These are phyloP conservation scores for Phragmites australis DNA, from an alignment of 176 grass and related monocot species.

Conservation along the genomic window DNA sequence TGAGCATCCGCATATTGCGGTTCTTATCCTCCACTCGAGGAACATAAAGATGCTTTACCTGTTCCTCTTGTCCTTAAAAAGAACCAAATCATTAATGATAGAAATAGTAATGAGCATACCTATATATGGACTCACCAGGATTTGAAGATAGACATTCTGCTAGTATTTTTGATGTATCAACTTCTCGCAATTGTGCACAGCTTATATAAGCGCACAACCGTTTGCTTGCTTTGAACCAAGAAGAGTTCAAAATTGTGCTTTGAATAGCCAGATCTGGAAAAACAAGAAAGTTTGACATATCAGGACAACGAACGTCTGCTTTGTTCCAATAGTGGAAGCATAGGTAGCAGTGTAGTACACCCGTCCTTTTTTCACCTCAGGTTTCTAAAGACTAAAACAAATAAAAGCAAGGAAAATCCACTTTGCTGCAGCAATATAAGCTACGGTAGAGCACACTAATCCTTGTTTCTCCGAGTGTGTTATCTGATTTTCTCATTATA, in stretches of 20 bases:
- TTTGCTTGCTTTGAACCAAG: conserved; percentile 76
- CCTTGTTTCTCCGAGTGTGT: not conserved
- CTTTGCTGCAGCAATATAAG: not conserved
- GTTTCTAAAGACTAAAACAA: not conserved
- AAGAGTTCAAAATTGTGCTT: conserved; percentile 64
- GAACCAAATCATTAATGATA: conserved; percentile 30
- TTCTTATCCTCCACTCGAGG: conserved; percentile 94
- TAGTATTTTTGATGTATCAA: conserved; percentile 85
- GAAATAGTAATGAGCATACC: not conserved
- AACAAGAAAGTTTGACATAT: not conserved
- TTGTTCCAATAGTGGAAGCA: not conserved
- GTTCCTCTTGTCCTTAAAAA: conserved; percentile 48
- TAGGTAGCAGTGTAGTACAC: not conserved
- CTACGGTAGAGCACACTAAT: not conserved
- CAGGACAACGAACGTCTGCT: not conserved
- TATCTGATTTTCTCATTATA: not conserved
- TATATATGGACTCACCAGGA: conserved; percentile 53
- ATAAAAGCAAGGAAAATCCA: not conserved
- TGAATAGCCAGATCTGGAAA: conserved; percentile 77
- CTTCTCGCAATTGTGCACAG: conserved; percentile 64
- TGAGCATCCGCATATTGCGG: conserved; percentile 91
- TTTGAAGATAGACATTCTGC: conserved; percentile 40
- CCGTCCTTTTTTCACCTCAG: not conserved
- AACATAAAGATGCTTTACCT: conserved; percentile 79
- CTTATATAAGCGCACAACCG: conserved; percentile 90